Conservation (phyloP, 2,329 filamentous ascomycete genomes). For the Stachybotrys chartarum region DNA sequence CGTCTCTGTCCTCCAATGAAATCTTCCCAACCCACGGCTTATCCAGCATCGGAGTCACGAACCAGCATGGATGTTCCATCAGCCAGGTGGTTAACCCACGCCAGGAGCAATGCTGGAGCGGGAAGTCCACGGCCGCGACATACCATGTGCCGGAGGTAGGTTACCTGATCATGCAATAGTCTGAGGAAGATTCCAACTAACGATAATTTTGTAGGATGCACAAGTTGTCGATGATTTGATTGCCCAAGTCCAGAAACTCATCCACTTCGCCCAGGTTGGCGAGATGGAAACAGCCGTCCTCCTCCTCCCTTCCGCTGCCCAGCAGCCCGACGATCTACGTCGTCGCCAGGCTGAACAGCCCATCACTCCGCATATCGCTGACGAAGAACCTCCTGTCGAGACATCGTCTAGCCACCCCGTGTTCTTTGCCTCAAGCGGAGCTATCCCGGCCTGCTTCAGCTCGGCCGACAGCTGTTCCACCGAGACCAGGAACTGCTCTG, state of each 20-base stretch:
- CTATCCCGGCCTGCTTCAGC: constrained; percentile 68
- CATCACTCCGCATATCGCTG: constrained; percentile 28
- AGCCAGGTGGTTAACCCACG: constrained; percentile 32
- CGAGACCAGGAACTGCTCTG: constrained; percentile 71
- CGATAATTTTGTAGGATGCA: constrained; percentile 22
- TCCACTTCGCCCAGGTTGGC: constrained; percentile 36
- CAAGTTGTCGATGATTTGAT: constrained; percentile 35
- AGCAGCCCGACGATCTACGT: constrained; percentile 34
- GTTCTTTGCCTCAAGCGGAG: constrained; percentile 26
- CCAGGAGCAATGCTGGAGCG: constrained; percentile 37
- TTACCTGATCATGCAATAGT: neutral
- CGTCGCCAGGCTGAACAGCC: constrained; percentile 42
- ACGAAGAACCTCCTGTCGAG: constrained; percentile 15
- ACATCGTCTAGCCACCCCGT: constrained; percentile 20
- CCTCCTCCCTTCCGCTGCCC: constrained; percentile 41
- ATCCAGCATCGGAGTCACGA: constrained; percentile 27
- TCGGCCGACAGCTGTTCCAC: constrained; percentile 61
- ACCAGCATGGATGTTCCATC: constrained; percentile 28
- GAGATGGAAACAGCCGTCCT: constrained; percentile 51
- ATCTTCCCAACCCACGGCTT: constrained; percentile 35
- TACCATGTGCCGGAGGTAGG: constrained; percentile 38
- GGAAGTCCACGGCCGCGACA: constrained; percentile 32
- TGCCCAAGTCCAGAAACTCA: constrained; percentile 36
- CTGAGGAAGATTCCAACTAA: constrained; percentile 5
- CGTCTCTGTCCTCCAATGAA: constrained; percentile 33